Evolutionary conservation across 805 yeast genomes (phyloP).

Genomic region (Ogataea neopini): DNA sequence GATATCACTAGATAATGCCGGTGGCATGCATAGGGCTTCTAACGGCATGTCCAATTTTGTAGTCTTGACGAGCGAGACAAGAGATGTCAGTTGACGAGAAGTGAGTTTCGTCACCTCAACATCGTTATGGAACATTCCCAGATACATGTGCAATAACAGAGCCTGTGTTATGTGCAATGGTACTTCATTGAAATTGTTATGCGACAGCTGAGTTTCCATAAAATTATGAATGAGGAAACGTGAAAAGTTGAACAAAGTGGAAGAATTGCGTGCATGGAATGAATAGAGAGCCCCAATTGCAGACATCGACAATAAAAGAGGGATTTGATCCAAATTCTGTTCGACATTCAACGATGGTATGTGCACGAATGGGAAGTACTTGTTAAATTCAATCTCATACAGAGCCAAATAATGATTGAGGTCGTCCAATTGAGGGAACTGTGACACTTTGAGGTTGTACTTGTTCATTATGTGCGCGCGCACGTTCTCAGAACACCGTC

Average conservation of each 20-base stretch:
- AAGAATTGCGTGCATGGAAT: slow-evolving; percentile 76
- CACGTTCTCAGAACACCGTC: slow-evolving; percentile 50
- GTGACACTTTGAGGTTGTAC: slow-evolving; percentile 54
- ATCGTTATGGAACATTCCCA: slow-evolving; percentile 58
- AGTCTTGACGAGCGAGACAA: slow-evolving; percentile 54
- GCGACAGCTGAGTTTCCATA: slow-evolving; percentile 51
- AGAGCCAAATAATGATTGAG: slow-evolving; percentile 74
- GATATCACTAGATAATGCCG: slow-evolving; percentile 32
- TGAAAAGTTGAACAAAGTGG: slow-evolving; percentile 66
- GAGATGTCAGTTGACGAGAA: slow-evolving; percentile 52
- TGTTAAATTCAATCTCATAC: slow-evolving; percentile 75
- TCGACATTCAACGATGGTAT: slow-evolving; percentile 54
- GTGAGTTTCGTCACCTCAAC: slow-evolving; percentile 50
- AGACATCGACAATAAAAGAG: slow-evolving; percentile 76
- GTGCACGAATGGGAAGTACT: slow-evolving; percentile 84
- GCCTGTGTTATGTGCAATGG: slow-evolving; percentile 60
- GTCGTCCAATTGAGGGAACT: slow-evolving; percentile 76
- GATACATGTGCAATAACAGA: slow-evolving; percentile 53
- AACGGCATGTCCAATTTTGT: slow-evolving; percentile 53
- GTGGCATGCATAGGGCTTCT: slow-evolving; percentile 47
- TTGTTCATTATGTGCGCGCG: slow-evolving; percentile 53
- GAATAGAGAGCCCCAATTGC: slow-evolving; percentile 88
- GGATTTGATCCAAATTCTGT: slow-evolving; percentile 54
- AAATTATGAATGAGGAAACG: slow-evolving; percentile 65
- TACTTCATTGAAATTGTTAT: slow-evolving; percentile 52